These are phyloP conservation scores for Syzygium aromaticum DNA, from an alignment of 345 rosid genomes.

Conservation along the genomic window DNA sequence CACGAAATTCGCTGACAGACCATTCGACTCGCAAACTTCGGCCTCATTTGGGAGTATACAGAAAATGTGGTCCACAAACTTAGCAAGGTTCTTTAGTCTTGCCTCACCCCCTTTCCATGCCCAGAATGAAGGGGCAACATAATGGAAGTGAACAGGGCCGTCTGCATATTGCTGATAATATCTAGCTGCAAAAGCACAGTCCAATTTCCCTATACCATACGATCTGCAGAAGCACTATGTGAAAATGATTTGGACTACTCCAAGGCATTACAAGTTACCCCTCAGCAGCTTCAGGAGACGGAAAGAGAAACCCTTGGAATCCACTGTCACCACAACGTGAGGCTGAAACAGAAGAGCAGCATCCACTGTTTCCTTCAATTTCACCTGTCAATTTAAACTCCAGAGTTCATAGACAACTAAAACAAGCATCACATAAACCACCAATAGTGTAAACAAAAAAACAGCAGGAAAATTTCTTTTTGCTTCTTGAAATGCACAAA, in stretches of 20 bases:
- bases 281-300: conserved; percentile 69
- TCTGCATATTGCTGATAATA: conserved; percentile 17
- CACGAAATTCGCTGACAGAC: conserved; percentile 69
- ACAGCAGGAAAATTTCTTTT: background rate
- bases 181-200: conserved; percentile 72
- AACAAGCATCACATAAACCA: background rate
- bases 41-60: conserved; percentile 90
- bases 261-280: conserved; percentile 27
- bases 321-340: conserved; percentile 84
- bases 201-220: conserved; percentile 31
- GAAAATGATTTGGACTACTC: conserved; percentile 7
- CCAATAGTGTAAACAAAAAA: background rate
- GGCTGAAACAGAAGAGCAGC: conserved; percentile 66
- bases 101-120: conserved; percentile 97
- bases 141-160: conserved; percentile 64
- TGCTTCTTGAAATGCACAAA: background rate
- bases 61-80: conserved; percentile 77
- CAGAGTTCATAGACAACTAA: background rate
- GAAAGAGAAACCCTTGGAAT: conserved; percentile 91
- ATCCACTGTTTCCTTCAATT: conserved; percentile 58
- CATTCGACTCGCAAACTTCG: conserved; percentile 47
- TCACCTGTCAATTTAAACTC: conserved; percentile 29
- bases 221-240: conserved; percentile 10
- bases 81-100: conserved; percentile 54
- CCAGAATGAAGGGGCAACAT: conserved; percentile 95